Percentiles rank a stretch among this genome's conserved stretches.
phyloP scores from a whole-genome alignment of 495 filamentous ascomycete species.

The Parachaetomium inaequale region DNA sequence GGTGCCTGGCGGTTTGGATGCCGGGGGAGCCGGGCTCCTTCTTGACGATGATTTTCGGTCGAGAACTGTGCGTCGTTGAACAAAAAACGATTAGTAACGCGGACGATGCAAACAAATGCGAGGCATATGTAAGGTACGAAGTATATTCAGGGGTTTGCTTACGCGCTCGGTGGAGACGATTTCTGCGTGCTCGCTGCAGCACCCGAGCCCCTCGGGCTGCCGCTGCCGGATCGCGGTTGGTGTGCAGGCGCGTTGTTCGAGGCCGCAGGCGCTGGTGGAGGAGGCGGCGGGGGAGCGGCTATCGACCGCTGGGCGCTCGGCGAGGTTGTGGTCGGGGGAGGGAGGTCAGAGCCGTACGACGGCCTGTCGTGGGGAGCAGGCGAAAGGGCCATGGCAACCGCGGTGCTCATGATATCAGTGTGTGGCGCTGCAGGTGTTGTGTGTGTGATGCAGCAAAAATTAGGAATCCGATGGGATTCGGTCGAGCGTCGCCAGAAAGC shows the following conservation, averaged over 20 bases:
- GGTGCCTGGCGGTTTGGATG: conserved; percentile 65
- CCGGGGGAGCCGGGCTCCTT: conserved; percentile 90
- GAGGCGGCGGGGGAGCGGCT: conserved; percentile 35
- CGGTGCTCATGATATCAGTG: conserved; percentile 54
- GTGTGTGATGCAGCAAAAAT: conserved; percentile 4
- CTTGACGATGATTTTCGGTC: conserved; percentile 87
- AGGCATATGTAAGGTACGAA: conserved; percentile 6
- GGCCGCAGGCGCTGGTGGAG: conserved; percentile 34
- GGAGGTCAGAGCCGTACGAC: conserved; percentile 47
- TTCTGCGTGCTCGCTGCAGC: conserved; percentile 41
- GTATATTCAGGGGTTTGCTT: conserved; percentile 34
- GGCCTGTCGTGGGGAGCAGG: conserved; percentile 57
- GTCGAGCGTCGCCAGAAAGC: background rate
- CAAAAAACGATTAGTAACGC: conserved; percentile 21
- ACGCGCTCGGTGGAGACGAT: conserved; percentile 52
- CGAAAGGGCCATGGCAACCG: conserved; percentile 57
- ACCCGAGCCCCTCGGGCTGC: conserved; percentile 45
- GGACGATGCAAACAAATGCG: conserved; percentile 3
- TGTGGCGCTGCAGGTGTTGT: conserved; percentile 9
- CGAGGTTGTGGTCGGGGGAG: conserved; percentile 44
- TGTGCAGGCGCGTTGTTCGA: conserved; percentile 39
- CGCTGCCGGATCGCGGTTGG: conserved; percentile 41
- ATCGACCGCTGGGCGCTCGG: conserved; percentile 44
- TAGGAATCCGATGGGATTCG: conserved; percentile 14
- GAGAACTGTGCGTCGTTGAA: conserved; percentile 40